A percentile compares a stretch with the other conserved stretches of the same genome.
These are phyloP conservation scores for Diaporthe destruens DNA, from an alignment of 2,329 filamentous ascomycete genomes.

Conservation along the genomic window DNA sequence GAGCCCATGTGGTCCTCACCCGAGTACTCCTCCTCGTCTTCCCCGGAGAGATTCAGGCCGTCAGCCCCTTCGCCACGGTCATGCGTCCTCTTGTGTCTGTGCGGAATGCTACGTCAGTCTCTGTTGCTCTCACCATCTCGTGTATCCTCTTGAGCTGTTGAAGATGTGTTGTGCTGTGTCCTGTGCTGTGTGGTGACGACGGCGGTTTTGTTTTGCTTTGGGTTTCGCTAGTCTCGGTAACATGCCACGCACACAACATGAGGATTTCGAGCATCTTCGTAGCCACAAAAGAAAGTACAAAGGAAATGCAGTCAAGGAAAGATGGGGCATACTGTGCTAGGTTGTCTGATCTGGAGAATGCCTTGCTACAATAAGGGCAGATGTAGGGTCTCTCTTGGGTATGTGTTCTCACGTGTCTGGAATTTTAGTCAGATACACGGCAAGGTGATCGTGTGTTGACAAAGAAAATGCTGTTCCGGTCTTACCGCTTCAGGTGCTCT, in stretches of 20 bases:
- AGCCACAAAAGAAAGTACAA: slow-evolving; percentile 51
- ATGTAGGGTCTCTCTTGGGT: slow-evolving; percentile 99
- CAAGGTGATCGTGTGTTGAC: slow-evolving; percentile 53
- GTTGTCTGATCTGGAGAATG: slow-evolving; percentile 98
- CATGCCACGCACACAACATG: slow-evolving; percentile 59
- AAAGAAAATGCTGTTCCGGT: slow-evolving; percentile 57
- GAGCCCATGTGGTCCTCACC: slow-evolving; percentile 88
- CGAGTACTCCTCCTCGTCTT: slow-evolving; percentile 85
- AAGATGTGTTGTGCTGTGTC: slow-evolving; percentile 52
- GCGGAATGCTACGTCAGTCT: slow-evolving; percentile 57
- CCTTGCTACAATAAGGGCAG: slow-evolving; percentile 98
- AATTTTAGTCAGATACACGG: slow-evolving; percentile 61
- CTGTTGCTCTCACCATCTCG: slow-evolving; percentile 39
- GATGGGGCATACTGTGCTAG: slow-evolving; percentile 85
- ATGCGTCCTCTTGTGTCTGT: slow-evolving; percentile 85
- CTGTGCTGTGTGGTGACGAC: slow-evolving; percentile 50
- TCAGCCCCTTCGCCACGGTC: slow-evolving; percentile 74
- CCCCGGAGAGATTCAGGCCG: slow-evolving; percentile 76
- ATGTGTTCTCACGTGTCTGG: slow-evolving; percentile 97
- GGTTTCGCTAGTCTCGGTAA: slow-evolving; percentile 48
- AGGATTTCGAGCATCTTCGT: slow-evolving; percentile 52
- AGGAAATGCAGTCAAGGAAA: slow-evolving; percentile 51
- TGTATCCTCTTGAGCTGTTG: slow-evolving; percentile 49
- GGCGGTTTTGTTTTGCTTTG: slow-evolving; percentile 47
- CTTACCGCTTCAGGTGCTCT: slow-evolving; percentile 99